Evolutionary conservation across 2,329 filamentous ascomycete genomes (phyloP), one percentile per base, ranked within the genome.

Genomic region (Pleoardoris graminearum): DNA sequence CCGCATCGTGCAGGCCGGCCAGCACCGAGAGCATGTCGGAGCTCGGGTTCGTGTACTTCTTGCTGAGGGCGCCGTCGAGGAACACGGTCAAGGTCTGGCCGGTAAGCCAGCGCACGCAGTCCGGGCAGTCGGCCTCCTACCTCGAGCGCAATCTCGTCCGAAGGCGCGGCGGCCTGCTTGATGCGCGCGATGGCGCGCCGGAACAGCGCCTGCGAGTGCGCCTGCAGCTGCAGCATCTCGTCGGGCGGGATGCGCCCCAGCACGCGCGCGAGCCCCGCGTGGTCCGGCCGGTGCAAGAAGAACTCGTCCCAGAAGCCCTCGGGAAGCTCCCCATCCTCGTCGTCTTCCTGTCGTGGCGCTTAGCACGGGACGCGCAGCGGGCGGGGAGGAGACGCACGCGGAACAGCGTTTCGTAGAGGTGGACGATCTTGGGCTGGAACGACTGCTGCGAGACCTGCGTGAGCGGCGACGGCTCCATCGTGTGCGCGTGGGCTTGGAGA

Each of bases 271-370:
- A 99, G 77, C 43, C 85, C 82, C 4, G 79, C 72, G 49, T 84
- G 82, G 69, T 97, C 91, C 19, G 93, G 92, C 58, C 86, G 86
- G 53, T 97, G 80, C 32, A 99, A 82, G 73, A 99, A 99, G 76
- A 99, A 91, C 75, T 97, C 94, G 61, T 85, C 83, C 94, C 94
- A 99, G 77, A 97, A 99, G 37, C 91, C 93, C 55, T 96, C 91
- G 0, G 90, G 84, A 57, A 88, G 88, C 23, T 91, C 87, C 46
- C 79, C 75, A 53, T 88, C 82, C 59, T 87, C 84, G 76, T 78
- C 71, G 11, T 75, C 69, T 35, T 70, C 65, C 66, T 73, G 53
- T 89, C 71, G 14, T 27, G 16, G 7, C 7, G 23, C 48, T 68
- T 41, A 70, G 61, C 57, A 54, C 21, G 11, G 11, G 29, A 22